Evolutionary conservation across 345 rosid genomes (phyloP).

Genomic region (Hibiscus tridactylites): DNA sequence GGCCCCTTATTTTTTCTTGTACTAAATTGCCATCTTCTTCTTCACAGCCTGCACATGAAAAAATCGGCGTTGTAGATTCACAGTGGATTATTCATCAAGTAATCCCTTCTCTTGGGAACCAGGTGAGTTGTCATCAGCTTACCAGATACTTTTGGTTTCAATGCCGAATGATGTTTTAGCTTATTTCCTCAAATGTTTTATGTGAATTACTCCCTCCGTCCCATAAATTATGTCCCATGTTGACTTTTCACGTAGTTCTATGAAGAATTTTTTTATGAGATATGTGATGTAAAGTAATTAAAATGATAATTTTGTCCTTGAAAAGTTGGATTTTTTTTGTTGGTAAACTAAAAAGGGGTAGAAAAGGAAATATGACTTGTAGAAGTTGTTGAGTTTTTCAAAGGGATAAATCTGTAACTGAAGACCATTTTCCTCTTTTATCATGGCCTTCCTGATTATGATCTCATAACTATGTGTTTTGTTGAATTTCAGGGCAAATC

Average conservation of each 20-base stretch:
- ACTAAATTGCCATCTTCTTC: slow-evolving; percentile 6
- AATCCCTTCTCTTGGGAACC: slow-evolving; percentile 85
- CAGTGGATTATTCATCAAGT: slow-evolving; percentile 97
- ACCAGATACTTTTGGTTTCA: background rate
- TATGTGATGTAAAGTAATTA: too few species aligned
- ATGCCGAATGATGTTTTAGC: background rate
- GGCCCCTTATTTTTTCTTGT: background rate
- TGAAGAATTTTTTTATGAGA: too few species aligned
- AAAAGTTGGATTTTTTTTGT: too few species aligned
- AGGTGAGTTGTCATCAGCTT: slow-evolving; percentile 39
- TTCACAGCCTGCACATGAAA: slow-evolving; percentile 88
- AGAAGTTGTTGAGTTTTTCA: too few species aligned
- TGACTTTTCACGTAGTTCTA: too few species aligned
- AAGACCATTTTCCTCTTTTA: background rate
- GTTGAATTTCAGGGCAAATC: slow-evolving; percentile 49
- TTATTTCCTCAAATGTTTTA: background rate
- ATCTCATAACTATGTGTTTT: slow-evolving; percentile 12
- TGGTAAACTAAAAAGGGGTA: too few species aligned
- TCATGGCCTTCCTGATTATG: background rate
- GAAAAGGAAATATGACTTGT: too few species aligned
- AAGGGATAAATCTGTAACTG: too few species aligned
- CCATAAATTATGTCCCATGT: too few species aligned
- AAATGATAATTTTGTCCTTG: too few species aligned
- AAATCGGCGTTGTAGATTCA: slow-evolving; percentile 95
- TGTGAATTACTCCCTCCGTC: background rate